Evolutionary conservation across 2,329 filamentous ascomycete genomes (phyloP).

Genomic region (Annulohypoxylon truncatum): DNA sequence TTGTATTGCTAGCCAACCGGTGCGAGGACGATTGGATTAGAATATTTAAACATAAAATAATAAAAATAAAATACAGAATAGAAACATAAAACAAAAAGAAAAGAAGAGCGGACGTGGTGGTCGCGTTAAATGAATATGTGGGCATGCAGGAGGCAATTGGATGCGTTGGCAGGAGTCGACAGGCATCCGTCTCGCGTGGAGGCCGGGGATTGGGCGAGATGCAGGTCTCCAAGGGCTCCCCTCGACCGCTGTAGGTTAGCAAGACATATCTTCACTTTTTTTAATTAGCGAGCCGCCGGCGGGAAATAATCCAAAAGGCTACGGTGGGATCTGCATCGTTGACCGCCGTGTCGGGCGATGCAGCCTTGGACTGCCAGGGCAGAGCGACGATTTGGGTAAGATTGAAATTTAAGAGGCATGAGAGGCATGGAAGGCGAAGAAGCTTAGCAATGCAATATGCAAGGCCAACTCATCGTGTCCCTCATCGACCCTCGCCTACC

Average conservation of each 20-base stretch:
- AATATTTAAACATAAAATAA: neutral
- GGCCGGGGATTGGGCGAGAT: conserved; percentile 48
- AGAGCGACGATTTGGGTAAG: conserved; percentile 36
- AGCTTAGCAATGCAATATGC: conserved; percentile 46
- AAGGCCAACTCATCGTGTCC: conserved; percentile 44
- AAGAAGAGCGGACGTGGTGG: conserved; percentile 31
- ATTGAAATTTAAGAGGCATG: conserved; percentile 11
- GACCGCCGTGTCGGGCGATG: conserved; percentile 41
- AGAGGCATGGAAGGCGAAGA: conserved; percentile 34
- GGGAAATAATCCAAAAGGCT: conserved; percentile 40
- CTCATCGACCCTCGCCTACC: conserved; percentile 6
- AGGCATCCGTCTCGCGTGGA: conserved; percentile 46
- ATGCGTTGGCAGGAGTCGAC: conserved; percentile 43
- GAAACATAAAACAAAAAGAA: neutral
- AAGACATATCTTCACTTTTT: conserved; percentile 12
- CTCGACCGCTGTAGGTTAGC: conserved; percentile 29
- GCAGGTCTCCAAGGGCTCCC: conserved; percentile 42
- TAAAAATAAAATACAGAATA: neutral
- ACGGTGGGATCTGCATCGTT: conserved; percentile 34
- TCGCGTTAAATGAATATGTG: conserved; percentile 42
- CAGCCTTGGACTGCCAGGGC: conserved; percentile 37
- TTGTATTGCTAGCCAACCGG: conserved; percentile 27
- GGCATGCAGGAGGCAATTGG: conserved; percentile 42
- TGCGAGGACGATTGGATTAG: conserved; percentile 29
- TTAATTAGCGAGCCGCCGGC: conserved; percentile 40